Evolutionary conservation across 2,329 filamentous ascomycete genomes (phyloP), one percentile per base, ranked within the genome.

Genomic region (Pestalotiopsis sp.): DNA sequence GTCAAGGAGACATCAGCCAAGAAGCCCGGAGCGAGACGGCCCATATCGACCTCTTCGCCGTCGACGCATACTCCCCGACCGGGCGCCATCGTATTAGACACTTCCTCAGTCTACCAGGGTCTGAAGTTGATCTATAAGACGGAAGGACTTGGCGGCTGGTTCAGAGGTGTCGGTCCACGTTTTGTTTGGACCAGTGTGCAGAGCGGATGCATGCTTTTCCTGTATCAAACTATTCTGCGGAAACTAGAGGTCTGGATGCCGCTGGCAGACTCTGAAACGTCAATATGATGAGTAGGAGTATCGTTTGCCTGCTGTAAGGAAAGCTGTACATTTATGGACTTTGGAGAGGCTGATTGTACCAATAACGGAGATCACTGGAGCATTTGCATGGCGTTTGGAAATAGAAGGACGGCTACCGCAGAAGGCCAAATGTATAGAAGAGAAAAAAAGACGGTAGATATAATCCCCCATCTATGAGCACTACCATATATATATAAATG

Each of bases 171-270:
- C 1, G 95, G 95, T 0, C 96, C 96, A 1, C 89, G 96, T 66
- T 92, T 92, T 68, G 93, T 98, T 14, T 99, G 96, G 96, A 99
- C 96, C 25, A 97, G 95, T 76, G 93, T 98, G 68, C 96, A 99
- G 83, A 97, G 93, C 77, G 93, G 95, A 57, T 97, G 94, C 73
- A 98, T 98, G 95, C 85, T 98, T 78, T 95, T 98, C 74, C 85
- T 98, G 79, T 98, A 98, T 80, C 95, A 98, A 83, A 92, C 91
- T 70, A 84, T 98, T 68, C 82, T 98, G 77, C 91, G 92, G 75
- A 89, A 91, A 80, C 87, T 98, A 73, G 92, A 95, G 68, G 73
- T 80, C 56, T 82, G 82, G 78, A 72, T 82, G 69, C 82, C 83
- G 12, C 20, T 73, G 45, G 79, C 81, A 70, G 72, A 72, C 66